phyloP scores from a whole-genome alignment of 2,329 filamentous ascomycete genomes.

The Aspergillus sp. region DNA sequence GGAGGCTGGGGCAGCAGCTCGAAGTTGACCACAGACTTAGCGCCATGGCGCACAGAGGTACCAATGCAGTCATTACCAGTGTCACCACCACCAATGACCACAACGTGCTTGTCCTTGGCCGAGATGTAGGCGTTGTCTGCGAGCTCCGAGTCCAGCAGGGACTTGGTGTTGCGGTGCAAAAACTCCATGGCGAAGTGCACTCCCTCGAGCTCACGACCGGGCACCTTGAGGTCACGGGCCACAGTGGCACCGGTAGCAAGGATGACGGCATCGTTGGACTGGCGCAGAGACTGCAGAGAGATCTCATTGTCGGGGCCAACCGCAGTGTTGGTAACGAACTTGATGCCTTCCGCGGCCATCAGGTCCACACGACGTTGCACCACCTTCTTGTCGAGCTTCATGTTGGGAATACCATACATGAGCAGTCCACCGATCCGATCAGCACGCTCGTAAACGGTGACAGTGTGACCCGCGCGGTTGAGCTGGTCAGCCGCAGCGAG shows the following conservation, averaged over 20 bases:
- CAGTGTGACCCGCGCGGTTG: conserved; percentile 83
- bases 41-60: conserved; percentile 91
- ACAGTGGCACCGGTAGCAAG: conserved; percentile 92
- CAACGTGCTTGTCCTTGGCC: conserved; percentile 91
- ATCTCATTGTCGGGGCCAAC: conserved; percentile 73
- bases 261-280: conserved; percentile 76
- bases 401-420: conserved; percentile 99
- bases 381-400: conserved; percentile 98
- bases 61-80: conserved; percentile 98
- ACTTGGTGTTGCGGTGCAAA: conserved; percentile 96
- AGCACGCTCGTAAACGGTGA: conserved; percentile 89
- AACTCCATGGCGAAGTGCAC: conserved; percentile 98
- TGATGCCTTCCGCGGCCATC: conserved; percentile 84
- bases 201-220: conserved; percentile 81
- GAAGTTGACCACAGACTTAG: conserved; percentile 95
- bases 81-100: conserved; percentile 96
- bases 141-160: conserved; percentile 86
- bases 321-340: conserved; percentile 73
- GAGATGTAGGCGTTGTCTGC: conserved; percentile 84
- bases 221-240: conserved; percentile 86
- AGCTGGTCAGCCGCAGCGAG: conserved; percentile 89
- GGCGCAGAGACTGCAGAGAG: conserved; percentile 69
- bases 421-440: conserved; percentile 88
- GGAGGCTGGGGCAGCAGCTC: conserved; percentile 92
- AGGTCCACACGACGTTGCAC: conserved; percentile 95